phyloP scores from a whole-genome alignment of 2,329 filamentous ascomycete genomes.

The Colletotrichum liaoningense region DNA sequence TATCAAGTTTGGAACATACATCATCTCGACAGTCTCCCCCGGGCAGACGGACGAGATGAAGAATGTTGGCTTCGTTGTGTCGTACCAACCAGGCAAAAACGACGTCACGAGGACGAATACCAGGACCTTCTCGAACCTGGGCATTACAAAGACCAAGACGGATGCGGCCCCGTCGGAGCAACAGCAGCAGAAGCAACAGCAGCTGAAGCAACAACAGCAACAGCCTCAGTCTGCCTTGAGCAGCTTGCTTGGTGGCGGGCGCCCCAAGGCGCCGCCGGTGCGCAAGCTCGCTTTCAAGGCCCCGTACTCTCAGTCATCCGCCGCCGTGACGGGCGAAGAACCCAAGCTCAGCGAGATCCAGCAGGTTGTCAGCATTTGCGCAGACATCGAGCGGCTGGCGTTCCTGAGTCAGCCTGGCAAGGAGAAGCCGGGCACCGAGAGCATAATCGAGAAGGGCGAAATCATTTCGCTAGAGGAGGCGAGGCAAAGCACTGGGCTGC shows the following conservation, averaged over 20 bases:
- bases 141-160: slow-evolving; percentile 38
- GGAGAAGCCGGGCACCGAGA: slow-evolving; percentile 53
- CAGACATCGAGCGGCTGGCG: slow-evolving; percentile 79
- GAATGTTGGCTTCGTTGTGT: slow-evolving; percentile 87
- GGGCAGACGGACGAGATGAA: slow-evolving; percentile 80
- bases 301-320: slow-evolving; percentile 63
- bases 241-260: slow-evolving; percentile 53
- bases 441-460: slow-evolving; percentile 68
- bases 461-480: slow-evolving; percentile 89
- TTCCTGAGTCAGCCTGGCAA: slow-evolving; percentile 56
- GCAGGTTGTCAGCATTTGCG: slow-evolving; percentile 73
- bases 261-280: slow-evolving; percentile 45
- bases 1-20: slow-evolving; percentile 86
- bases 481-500: slow-evolving; percentile 83
- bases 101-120: slow-evolving; percentile 88
- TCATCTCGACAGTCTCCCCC: slow-evolving; percentile 86
- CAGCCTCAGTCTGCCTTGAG: slow-evolving; percentile 48
- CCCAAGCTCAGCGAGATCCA: slow-evolving; percentile 64
- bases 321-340: slow-evolving; percentile 62
- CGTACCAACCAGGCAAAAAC: slow-evolving; percentile 77
- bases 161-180: background rate
- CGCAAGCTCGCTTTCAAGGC: slow-evolving; percentile 67
- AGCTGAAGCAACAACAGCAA: background rate
- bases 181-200: slow-evolving; percentile 1
- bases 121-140: slow-evolving; percentile 74